These are phyloP conservation scores for Dactylellina cionopaga DNA, from an alignment of 2,329 filamentous ascomycete genomes.

Conservation along the genomic window DNA sequence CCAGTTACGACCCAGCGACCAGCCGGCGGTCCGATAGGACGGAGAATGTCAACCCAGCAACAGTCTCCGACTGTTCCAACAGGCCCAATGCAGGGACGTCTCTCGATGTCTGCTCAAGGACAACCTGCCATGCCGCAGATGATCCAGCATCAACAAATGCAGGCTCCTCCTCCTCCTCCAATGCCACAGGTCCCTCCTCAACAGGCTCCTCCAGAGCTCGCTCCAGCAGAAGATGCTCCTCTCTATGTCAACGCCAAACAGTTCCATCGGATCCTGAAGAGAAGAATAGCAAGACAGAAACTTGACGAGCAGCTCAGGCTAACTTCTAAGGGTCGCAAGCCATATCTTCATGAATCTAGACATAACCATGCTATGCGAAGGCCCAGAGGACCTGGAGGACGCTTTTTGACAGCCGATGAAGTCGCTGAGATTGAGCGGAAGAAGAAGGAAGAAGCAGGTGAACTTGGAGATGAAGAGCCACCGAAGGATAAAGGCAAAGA, in stretches of 20 bases:
- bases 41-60: constrained; percentile 51
- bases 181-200: constrained; percentile 71
- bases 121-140: constrained; percentile 50
- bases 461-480: constrained; percentile 47
- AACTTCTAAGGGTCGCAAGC: constrained; percentile 94
- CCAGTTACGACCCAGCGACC: constrained; percentile 39
- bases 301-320: constrained; percentile 90
- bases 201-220: constrained; percentile 81
- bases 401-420: constrained; percentile 96
- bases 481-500: constrained; percentile 53
- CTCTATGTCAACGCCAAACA: constrained; percentile 99
- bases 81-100: constrained; percentile 46
- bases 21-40: constrained; percentile 34
- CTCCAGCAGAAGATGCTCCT: constrained; percentile 84
- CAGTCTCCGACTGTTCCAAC: constrained; percentile 47
- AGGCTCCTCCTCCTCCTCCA: constrained; percentile 62
- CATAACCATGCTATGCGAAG: constrained; percentile 98
- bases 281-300: constrained; percentile 89
- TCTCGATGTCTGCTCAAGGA: constrained; percentile 42
- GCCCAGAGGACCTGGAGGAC: constrained; percentile 89
- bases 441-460: constrained; percentile 55
- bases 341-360: constrained; percentile 94
- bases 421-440: constrained; percentile 56
- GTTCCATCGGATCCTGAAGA: constrained; percentile 95
- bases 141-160: constrained; percentile 55